These are phyloP conservation scores for Aspergillus phoenicis DNA, from an alignment of 2,329 filamentous ascomycete genomes.

Conservation along the genomic window DNA sequence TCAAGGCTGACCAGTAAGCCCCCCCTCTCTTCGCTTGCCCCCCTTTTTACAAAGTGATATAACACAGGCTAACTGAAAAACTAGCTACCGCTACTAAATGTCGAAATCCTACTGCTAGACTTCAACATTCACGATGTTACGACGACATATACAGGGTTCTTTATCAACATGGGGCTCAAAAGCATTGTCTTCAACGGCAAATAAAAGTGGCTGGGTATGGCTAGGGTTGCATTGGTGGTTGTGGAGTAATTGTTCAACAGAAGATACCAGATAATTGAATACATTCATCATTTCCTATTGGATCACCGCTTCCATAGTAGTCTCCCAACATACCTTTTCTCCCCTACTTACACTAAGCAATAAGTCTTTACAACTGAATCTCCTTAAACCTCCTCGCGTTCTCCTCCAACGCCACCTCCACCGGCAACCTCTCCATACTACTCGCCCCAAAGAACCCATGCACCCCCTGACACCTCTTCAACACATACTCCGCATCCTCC, in stretches of 20 bases:
- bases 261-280: conserved; percentile 2
- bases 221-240: conserved; percentile 15
- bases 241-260: conserved; percentile 40
- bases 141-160: conserved; percentile 54
- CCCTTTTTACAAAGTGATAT: too few species aligned
- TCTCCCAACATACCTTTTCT: too few species aligned
- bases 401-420: conserved; percentile 66
- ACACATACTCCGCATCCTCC: conserved; percentile 64
- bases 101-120: conserved; percentile 43
- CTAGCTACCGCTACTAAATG: conserved; percentile 67
- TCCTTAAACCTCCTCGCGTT: conserved; percentile 59
- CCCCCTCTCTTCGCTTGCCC: too few species aligned
- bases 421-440: conserved; percentile 68
- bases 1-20: conserved; percentile 86
- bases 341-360: neutral
- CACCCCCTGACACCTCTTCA: conserved; percentile 62
- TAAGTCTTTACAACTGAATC: conserved; percentile 27
- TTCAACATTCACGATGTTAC: conserved; percentile 64
- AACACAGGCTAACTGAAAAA: neutral
- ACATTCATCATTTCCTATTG: too few species aligned
- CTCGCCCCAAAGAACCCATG: conserved; percentile 74
- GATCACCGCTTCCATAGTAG: too few species aligned
- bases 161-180: conserved; percentile 50
- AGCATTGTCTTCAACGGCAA: conserved; percentile 66
- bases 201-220: conserved; percentile 39